These are phyloP conservation scores for Davidsoniella neocaledoniae DNA, from an alignment of 2,329 filamentous ascomycete species.

Conservation along the genomic window DNA sequence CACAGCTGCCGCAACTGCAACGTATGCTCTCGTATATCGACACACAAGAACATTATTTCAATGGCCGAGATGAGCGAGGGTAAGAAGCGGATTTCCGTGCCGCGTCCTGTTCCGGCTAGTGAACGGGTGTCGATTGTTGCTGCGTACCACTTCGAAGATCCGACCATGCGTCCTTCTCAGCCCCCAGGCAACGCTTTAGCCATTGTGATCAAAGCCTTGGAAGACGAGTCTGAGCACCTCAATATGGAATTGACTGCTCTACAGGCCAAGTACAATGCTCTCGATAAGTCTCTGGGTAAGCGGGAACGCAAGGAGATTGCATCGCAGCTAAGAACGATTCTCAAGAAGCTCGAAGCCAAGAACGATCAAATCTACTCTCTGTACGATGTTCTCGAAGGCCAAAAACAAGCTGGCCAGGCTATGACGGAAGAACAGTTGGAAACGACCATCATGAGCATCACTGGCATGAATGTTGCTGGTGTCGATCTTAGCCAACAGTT, in stretches of 20 bases:
- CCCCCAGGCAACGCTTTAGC: constrained; percentile 57
- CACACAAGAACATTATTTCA: constrained; percentile 24
- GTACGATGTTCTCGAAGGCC: constrained; percentile 70
- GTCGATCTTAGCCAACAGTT: constrained; percentile 25
- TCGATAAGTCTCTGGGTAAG: constrained; percentile 49
- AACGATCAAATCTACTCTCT: constrained; percentile 67
- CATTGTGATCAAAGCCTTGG: constrained; percentile 64
- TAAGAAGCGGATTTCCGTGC: constrained; percentile 44
- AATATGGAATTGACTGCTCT: constrained; percentile 49
- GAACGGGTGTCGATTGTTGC: constrained; percentile 26
- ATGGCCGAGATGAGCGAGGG: constrained; percentile 23
- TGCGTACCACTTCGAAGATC: constrained; percentile 24
- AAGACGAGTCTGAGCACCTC: constrained; percentile 65
- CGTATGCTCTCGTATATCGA: constrained; percentile 37
- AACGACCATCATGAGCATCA: constrained; percentile 42
- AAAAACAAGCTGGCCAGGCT: constrained; percentile 47
- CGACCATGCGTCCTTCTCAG: constrained; percentile 49
- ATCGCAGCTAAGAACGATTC: constrained; percentile 41
- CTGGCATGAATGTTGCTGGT: constrained; percentile 24
- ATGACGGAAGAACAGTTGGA: constrained; percentile 48
- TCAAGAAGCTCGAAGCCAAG: constrained; percentile 52
- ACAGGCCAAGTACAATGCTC: constrained; percentile 44
- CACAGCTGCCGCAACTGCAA: constrained; percentile 41
- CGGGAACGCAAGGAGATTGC: constrained; percentile 46
- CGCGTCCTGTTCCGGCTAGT: constrained; percentile 50